Percentiles rank a stretch among this genome's conserved stretches.
Conservation (phyloP, 306 rosid genomes). For the Albizia julibrissin region DNA sequence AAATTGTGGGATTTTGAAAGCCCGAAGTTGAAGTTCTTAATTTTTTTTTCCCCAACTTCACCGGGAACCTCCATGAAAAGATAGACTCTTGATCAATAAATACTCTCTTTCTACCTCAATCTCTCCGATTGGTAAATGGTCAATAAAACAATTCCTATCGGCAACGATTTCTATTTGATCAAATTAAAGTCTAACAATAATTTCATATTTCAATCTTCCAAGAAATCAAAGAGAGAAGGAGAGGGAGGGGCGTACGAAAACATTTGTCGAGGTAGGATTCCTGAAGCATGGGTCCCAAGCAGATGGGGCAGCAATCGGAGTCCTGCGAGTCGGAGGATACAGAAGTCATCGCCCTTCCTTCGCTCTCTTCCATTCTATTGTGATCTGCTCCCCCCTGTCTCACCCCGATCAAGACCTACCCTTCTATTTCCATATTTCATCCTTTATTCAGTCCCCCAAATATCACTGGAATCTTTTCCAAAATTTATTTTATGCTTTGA, state of each 20-base stretch:
- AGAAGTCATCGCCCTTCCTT: not conserved
- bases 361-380: conserved; percentile 33
- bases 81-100: not conserved
- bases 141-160: not conserved
- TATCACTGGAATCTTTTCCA: no score
- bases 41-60: not conserved
- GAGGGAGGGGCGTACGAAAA: conserved; percentile 50
- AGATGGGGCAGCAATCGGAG: conserved; percentile 69
- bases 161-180: not conserved
- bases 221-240: conserved; percentile 8
- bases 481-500: no score
- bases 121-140: not conserved
- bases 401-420: not conserved
- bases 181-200: conserved; percentile 6
- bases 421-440: no score
- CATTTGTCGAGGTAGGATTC: conserved; percentile 76
- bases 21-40: not conserved
- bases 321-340: conserved; percentile 31
- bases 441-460: no score
- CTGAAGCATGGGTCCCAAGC: conserved; percentile 60
- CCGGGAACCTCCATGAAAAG: not conserved
- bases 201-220: not conserved
- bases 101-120: not conserved
- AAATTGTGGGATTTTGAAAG: not conserved
- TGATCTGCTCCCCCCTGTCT: not conserved